phyloP scores from a whole-genome alignment of 2,329 filamentous ascomycete genomes.

The Claviceps maximensis region DNA sequence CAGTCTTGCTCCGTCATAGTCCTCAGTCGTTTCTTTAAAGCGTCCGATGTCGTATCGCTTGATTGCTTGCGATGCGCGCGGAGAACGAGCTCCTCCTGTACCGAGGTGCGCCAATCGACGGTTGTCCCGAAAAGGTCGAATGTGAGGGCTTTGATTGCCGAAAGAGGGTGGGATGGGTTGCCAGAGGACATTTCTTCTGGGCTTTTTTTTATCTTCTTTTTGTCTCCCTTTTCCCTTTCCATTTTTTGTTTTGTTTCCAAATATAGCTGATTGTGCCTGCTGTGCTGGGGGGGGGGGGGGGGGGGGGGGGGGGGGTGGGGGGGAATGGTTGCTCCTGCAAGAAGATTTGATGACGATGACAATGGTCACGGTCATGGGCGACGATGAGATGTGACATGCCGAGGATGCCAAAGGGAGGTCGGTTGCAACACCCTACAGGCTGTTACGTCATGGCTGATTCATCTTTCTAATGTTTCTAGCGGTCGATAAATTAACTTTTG shows the following conservation, averaged over 20 bases:
- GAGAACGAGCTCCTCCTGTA: constrained; percentile 44
- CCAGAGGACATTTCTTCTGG: background rate
- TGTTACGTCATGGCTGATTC: too few species aligned
- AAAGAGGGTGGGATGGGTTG: constrained; percentile 12
- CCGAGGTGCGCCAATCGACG: constrained; percentile 62
- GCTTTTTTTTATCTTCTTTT: background rate
- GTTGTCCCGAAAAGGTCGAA: constrained; percentile 74
- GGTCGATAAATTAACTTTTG: too few species aligned
- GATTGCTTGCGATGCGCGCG: constrained; percentile 34
- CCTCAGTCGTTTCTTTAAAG: constrained; percentile 33
- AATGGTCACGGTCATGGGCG: too few species aligned
- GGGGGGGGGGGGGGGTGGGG: too few species aligned
- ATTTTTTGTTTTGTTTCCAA: background rate
- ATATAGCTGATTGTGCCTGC: too few species aligned
- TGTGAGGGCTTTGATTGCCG: constrained; percentile 42
- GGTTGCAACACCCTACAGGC: too few species aligned
- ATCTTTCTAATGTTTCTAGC: too few species aligned
- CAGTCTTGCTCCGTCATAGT: constrained; percentile 45
- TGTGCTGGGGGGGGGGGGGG: too few species aligned
- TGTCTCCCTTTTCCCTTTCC: background rate
- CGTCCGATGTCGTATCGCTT: constrained; percentile 30
- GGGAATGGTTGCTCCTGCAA: too few species aligned
- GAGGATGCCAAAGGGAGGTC: too few species aligned
- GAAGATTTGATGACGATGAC: too few species aligned
- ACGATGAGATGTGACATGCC: too few species aligned